These are phyloP conservation scores for Tricholoma flavovirens DNA, from an alignment of 768 basidiomycete genomes.

Conservation along the genomic window DNA sequence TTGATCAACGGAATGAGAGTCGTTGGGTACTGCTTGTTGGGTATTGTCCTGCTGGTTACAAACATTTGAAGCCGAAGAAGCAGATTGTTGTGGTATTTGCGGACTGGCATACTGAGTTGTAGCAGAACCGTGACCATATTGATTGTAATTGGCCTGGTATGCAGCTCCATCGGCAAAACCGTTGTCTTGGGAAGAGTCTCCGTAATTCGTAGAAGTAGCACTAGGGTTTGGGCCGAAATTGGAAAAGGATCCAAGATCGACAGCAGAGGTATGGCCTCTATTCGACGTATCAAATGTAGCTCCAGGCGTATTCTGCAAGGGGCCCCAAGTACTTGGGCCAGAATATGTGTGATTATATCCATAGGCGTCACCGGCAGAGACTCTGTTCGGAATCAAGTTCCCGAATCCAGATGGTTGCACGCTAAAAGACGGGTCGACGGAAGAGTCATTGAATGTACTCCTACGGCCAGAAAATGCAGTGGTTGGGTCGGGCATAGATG, in stretches of 20 bases:
- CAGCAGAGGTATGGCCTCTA: not conserved
- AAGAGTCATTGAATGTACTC: slow-evolving; percentile 34
- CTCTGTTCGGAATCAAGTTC: slow-evolving; percentile 26
- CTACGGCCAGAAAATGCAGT: slow-evolving; percentile 29
- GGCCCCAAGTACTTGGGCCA: slow-evolving; percentile 22
- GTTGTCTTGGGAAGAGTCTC: not conserved
- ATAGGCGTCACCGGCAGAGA: slow-evolving; percentile 33
- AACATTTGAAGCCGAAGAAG: slow-evolving; percentile 7
- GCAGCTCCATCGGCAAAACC: not conserved
- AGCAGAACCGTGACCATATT: slow-evolving; percentile 4
- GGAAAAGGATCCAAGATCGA: not conserved
- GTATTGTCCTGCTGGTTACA: slow-evolving; percentile 9
- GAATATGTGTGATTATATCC: slow-evolving; percentile 31
- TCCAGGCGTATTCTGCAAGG: not conserved
- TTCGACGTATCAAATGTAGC: slow-evolving; percentile 1
- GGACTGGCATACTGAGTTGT: slow-evolving; percentile 4
- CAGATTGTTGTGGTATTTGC: slow-evolving; percentile 5
- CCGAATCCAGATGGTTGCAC: slow-evolving; percentile 26
- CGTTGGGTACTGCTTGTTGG: slow-evolving; percentile 14
- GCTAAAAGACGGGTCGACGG: slow-evolving; percentile 29
- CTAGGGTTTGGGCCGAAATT: not conserved
- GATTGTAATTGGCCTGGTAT: not conserved
- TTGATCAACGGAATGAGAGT: slow-evolving; percentile 12
- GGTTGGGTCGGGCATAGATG: slow-evolving; percentile 20
- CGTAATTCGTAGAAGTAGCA: not conserved